These are phyloP conservation scores for Lactarius indigo DNA, from an alignment of 768 basidiomycete species.

Conservation along the genomic window DNA sequence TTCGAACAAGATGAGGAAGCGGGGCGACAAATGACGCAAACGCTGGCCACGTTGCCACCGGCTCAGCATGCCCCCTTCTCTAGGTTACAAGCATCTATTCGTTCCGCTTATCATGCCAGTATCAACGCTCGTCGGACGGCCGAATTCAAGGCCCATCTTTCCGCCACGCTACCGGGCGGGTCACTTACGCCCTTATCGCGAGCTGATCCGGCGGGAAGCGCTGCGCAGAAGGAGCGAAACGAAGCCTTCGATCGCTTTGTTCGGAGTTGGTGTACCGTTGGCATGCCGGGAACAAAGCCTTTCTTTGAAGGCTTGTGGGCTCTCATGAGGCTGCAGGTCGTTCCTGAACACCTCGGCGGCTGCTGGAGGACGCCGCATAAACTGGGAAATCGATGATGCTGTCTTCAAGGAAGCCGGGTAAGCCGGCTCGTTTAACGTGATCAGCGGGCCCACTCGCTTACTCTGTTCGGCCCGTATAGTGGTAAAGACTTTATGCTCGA, in stretches of 20 bases:
- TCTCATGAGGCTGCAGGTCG: conserved; percentile 72
- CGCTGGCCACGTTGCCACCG: conserved; percentile 71
- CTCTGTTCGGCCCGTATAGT: conserved; percentile 40
- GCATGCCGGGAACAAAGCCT: conserved; percentile 86
- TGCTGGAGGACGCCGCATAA: conserved; percentile 66
- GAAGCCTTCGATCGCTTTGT: conserved; percentile 75
- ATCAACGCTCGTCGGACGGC: conserved; percentile 72
- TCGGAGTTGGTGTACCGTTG: conserved; percentile 77
- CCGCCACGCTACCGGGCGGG: conserved; percentile 73
- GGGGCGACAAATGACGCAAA: conserved; percentile 78
- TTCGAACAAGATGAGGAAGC: conserved; percentile 77
- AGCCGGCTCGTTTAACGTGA: conserved; percentile 36
- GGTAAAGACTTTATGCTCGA: conserved; percentile 95
- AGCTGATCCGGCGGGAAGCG: conserved; percentile 54
- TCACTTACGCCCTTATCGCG: conserved; percentile 75
- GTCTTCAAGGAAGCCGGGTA: conserved; percentile 93
- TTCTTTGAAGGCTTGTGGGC: conserved; percentile 81
- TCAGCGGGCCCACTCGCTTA: conserved; percentile 25
- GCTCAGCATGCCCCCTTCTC: conserved; percentile 86
- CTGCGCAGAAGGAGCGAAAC: conserved; percentile 75
- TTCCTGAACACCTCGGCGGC: conserved; percentile 78
- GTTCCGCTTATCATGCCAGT: conserved; percentile 80
- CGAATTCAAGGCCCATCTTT: conserved; percentile 82
- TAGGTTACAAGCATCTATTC: conserved; percentile 80
- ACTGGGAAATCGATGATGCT: conserved; percentile 93